These are phyloP conservation scores for Talaromyces sp. DNA, from an alignment of 2,329 filamentous ascomycete species.

Conservation along the genomic window DNA sequence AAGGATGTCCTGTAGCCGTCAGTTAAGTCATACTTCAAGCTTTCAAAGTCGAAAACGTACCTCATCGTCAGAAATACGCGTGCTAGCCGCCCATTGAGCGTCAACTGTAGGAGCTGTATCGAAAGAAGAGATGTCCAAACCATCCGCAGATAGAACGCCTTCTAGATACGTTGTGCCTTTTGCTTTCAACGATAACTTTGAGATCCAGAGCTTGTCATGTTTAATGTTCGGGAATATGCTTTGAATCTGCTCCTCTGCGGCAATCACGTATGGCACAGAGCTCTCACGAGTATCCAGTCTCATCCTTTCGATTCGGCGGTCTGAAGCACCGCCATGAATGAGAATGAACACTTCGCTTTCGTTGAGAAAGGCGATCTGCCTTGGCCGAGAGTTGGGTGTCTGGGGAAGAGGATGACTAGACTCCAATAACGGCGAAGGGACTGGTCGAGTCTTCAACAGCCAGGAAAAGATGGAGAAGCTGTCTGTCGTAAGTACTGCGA, in stretches of 20 bases:
- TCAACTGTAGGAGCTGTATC: slow-evolving; percentile 31
- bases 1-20: slow-evolving; percentile 38
- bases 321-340: slow-evolving; percentile 28
- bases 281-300: slow-evolving; percentile 31
- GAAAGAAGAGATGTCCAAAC: slow-evolving; percentile 23
- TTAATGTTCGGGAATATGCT: slow-evolving; percentile 35
- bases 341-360: slow-evolving; percentile 42
- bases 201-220: slow-evolving; percentile 36
- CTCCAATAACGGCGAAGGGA: slow-evolving; percentile 34
- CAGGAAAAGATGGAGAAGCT: slow-evolving; percentile 67
- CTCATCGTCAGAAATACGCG: slow-evolving; percentile 35
- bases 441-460: slow-evolving; percentile 49
- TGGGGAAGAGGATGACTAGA: slow-evolving; percentile 34
- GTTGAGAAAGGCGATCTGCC: slow-evolving; percentile 46
- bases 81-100: slow-evolving; percentile 36
- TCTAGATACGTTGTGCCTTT: slow-evolving; percentile 23
- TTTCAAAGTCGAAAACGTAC: slow-evolving; percentile 22
- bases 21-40: slow-evolving; percentile 10
- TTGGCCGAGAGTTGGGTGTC: slow-evolving; percentile 26
- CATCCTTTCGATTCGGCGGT: slow-evolving; percentile 29
- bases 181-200: slow-evolving; percentile 23
- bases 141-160: slow-evolving; percentile 15
- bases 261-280: slow-evolving; percentile 26
- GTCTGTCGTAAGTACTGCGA: slow-evolving; percentile 66
- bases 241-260: slow-evolving; percentile 30